phyloP scores from a whole-genome alignment of 225 moss, liverwort and hornwort genomes.

The Anthoceros angustus region DNA sequence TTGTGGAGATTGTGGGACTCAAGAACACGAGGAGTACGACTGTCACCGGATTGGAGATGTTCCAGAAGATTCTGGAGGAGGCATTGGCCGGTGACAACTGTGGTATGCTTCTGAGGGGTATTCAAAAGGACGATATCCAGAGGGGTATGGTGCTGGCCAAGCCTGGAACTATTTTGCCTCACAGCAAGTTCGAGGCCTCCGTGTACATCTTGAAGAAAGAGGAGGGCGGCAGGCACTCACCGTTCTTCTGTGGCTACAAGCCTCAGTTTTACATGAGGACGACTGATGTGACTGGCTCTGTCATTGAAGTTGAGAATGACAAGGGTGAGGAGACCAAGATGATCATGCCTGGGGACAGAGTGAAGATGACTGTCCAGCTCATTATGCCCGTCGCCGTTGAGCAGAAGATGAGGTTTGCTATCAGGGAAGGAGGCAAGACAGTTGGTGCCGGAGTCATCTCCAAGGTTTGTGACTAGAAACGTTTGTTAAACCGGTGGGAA shows the following conservation, averaged over 20 bases:
- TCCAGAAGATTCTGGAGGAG: slow-evolving; percentile 57
- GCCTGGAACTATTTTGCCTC: slow-evolving; percentile 53
- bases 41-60: slow-evolving; percentile 80
- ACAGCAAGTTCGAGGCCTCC: slow-evolving; percentile 55
- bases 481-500: background rate
- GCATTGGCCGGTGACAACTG: slow-evolving; percentile 67
- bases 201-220: slow-evolving; percentile 70
- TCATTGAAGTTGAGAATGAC: slow-evolving; percentile 21
- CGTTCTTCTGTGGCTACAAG: slow-evolving; percentile 64
- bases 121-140: slow-evolving; percentile 53
- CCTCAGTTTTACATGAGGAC: slow-evolving; percentile 82
- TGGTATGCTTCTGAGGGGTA: slow-evolving; percentile 56
- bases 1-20: slow-evolving; percentile 49
- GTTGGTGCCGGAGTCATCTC: slow-evolving; percentile 72
- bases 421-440: slow-evolving; percentile 70
- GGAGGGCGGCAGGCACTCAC: slow-evolving; percentile 68
- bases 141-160: slow-evolving; percentile 61
- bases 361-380: slow-evolving; percentile 49
- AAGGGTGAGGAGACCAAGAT: slow-evolving; percentile 44
- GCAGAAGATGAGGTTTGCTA: slow-evolving; percentile 61
- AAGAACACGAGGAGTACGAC: slow-evolving; percentile 35
- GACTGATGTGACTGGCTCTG: slow-evolving; percentile 59
- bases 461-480: slow-evolving; percentile 22
- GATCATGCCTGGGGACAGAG: slow-evolving; percentile 73
- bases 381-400: slow-evolving; percentile 53